These are phyloP conservation scores for Chrysoporthe deuterocubensis DNA, from an alignment of 2,329 filamentous ascomycete genomes.

Conservation along the genomic window DNA sequence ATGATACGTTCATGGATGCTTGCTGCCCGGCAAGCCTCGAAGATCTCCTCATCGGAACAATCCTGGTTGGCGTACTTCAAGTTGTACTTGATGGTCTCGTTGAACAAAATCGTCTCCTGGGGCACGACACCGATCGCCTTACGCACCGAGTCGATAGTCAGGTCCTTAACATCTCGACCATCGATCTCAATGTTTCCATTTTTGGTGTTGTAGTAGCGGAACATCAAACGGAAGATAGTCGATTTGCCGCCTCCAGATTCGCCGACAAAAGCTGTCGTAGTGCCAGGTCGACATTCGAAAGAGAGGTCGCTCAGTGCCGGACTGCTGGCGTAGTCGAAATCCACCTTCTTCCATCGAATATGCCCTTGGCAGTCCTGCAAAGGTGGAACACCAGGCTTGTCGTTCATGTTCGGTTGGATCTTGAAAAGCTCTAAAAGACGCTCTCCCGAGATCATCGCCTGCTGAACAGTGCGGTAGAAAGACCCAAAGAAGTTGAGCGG, in stretches of 20 bases:
- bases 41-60: slow-evolving; percentile 54
- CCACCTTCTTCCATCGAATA: slow-evolving; percentile 85
- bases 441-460: slow-evolving; percentile 96
- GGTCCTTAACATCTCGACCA: slow-evolving; percentile 78
- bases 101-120: slow-evolving; percentile 80
- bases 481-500: slow-evolving; percentile 89
- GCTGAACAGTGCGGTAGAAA: slow-evolving; percentile 95
- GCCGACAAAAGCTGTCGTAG: slow-evolving; percentile 93
- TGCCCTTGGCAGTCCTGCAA: slow-evolving; percentile 75
- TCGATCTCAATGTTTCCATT: slow-evolving; percentile 84
- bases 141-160: slow-evolving; percentile 93
- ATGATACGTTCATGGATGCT: slow-evolving; percentile 60
- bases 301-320: slow-evolving; percentile 81
- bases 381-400: slow-evolving; percentile 66
- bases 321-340: slow-evolving; percentile 91
- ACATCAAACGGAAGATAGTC: slow-evolving; percentile 92
- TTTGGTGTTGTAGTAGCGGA: slow-evolving; percentile 90
- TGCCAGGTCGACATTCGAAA: slow-evolving; percentile 86
- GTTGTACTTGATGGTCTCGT: slow-evolving; percentile 60
- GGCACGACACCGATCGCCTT: slow-evolving; percentile 93
- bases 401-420: slow-evolving; percentile 88
- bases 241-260: slow-evolving; percentile 98
- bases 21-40: slow-evolving; percentile 55
- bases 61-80: slow-evolving; percentile 55
- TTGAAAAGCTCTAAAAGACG: slow-evolving; percentile 95